Evolutionary conservation across 2,329 filamentous ascomycete species (phyloP), one percentile per base, ranked within the genome.

Genomic region (Dothidotthia symphoricarpi): DNA sequence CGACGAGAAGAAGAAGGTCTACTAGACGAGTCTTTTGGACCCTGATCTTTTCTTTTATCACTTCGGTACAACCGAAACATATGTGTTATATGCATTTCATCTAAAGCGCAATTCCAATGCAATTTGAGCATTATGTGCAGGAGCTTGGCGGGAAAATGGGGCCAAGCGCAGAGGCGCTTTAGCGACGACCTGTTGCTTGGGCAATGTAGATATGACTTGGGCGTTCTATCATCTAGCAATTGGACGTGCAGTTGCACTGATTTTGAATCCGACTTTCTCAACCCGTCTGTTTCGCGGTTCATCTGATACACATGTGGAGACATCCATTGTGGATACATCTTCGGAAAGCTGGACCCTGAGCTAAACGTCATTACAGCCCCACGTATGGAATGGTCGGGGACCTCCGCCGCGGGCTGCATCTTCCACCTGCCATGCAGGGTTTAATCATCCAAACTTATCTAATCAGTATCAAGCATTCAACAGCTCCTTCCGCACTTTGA

Each of bases 1-100:
- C 70, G 93, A 98, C 72, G 93, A 98, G 82, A 98, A 98, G 87
- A 98, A 98, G 83, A 98, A 98, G 81, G 93, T 98, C 56, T 98
- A 98, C 75, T 98, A 80, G 50, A 45, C 31, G 22, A 31, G 9
- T 22, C 19, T 6, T 22, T 9, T 22, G 5, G 9, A 22, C 19
- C 19, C 5, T 6, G 5, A 22, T 22, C 5, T 9, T 22, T 22
- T 22, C 19, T 9, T 22, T 22, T 9, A 22, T 22, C 19, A 6
- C 9, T 22, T 22, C 19, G 19, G 19, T 9, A 22, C 19, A 9
- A 9, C 19, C 19, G 19, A 22, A 6, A 22, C 19, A 9, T 22
- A 22, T 9, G 5, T 22, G 19, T 5, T 22, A 22, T 22, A 22
- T 22, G 9, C 19, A 6, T 22, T 5, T 22, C 9, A 22, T 22